These are phyloP conservation scores for Mycena sp. DNA, from an alignment of 1,284 basidiomycete species.

Conservation along the genomic window DNA sequence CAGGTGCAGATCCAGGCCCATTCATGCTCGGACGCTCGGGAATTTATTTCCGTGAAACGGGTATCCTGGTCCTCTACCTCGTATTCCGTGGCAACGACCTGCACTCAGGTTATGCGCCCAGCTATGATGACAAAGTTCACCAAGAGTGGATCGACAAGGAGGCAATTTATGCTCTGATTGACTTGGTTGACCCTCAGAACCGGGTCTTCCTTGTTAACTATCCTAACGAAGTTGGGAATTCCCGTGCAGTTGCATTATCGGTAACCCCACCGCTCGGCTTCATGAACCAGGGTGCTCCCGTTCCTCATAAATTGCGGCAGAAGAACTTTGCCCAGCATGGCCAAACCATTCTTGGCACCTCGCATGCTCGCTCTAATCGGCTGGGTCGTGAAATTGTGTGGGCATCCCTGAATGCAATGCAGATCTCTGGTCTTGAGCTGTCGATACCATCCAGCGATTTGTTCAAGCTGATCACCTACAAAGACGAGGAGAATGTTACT, in stretches of 20 bases:
- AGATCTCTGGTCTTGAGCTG: background rate
- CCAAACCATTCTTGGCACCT: background rate
- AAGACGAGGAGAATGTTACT: no score
- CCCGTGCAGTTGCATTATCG: background rate
- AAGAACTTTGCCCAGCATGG: background rate
- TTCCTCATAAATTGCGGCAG: background rate
- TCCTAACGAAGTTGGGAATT: background rate
- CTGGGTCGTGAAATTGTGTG: background rate
- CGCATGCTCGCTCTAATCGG: background rate
- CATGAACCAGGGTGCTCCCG: constrained; percentile 1
- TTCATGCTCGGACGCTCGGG: constrained; percentile 11
- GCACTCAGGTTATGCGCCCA: background rate
- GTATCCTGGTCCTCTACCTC: background rate
- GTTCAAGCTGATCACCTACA: no score
- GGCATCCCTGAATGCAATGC: background rate
- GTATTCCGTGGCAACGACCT: constrained; percentile 4
- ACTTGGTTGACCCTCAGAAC: background rate
- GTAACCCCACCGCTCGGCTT: background rate
- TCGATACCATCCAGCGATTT: no score
- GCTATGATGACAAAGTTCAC: background rate
- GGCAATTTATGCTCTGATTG: background rate
- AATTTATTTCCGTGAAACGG: background rate
- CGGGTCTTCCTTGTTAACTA: constrained; percentile 4
- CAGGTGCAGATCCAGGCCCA: constrained; percentile 6
- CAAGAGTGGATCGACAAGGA: constrained; percentile 2